These are phyloP conservation scores for Trichophaea hybrida DNA, from an alignment of 2,329 filamentous ascomycete species.

Conservation along the genomic window DNA sequence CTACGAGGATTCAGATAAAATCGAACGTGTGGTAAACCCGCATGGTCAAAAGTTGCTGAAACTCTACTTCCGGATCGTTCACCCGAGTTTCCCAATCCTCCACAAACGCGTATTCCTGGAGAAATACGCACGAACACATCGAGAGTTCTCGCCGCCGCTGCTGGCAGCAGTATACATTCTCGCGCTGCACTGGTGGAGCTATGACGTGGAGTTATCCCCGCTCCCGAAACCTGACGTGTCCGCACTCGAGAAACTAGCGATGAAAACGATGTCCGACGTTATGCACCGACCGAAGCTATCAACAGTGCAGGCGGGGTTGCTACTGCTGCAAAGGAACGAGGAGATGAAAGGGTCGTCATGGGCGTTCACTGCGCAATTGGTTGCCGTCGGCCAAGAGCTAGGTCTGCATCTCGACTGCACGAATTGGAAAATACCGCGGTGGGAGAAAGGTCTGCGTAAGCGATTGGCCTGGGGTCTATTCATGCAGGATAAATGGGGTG, in stretches of 20 bases:
- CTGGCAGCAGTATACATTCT: slow-evolving; percentile 48
- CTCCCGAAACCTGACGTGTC: slow-evolving; percentile 49
- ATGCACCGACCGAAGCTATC: slow-evolving; percentile 72
- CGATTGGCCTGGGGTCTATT: slow-evolving; percentile 81
- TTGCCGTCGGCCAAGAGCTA: slow-evolving; percentile 74
- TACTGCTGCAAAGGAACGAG: slow-evolving; percentile 54
- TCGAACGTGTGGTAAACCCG: slow-evolving; percentile 61
- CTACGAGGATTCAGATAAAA: slow-evolving; percentile 42
- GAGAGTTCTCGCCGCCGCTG: slow-evolving; percentile 45
- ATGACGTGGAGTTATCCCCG: slow-evolving; percentile 40
- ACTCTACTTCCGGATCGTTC: slow-evolving; percentile 57
- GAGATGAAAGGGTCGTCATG: slow-evolving; percentile 40
- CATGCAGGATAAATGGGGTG: slow-evolving; percentile 90
- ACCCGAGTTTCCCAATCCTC: slow-evolving; percentile 44
- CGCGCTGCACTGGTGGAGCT: slow-evolving; percentile 48
- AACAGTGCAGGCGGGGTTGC: slow-evolving; percentile 60
- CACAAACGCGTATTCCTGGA: slow-evolving; percentile 49
- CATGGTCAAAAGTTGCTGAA: slow-evolving; percentile 65
- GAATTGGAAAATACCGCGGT: slow-evolving; percentile 71
- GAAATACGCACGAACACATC: slow-evolving; percentile 44
- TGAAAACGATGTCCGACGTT: slow-evolving; percentile 57
- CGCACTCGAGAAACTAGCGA: slow-evolving; percentile 58
- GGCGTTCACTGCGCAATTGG: slow-evolving; percentile 72
- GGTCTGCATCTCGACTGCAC: slow-evolving; percentile 80
- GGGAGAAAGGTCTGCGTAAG: slow-evolving; percentile 75